phyloP scores from a whole-genome alignment of 148 eudicot species.

The Cornus suecica region DNA sequence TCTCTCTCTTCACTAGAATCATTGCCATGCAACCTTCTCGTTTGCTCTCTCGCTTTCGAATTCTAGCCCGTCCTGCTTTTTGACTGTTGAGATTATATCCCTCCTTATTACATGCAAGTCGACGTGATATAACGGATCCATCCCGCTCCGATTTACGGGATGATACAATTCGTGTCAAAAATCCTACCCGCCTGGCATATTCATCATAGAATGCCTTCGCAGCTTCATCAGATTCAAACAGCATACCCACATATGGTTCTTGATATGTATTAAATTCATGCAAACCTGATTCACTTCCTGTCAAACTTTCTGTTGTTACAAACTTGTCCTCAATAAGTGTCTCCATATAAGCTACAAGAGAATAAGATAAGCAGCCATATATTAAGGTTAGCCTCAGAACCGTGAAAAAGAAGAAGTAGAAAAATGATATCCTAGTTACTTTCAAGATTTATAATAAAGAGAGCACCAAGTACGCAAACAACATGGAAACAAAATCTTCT shows the following conservation, averaged over 20 bases:
- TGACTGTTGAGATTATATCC: constrained; percentile 2
- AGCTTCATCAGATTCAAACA: constrained; percentile 14
- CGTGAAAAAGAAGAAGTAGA: background rate
- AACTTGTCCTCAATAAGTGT: constrained; percentile 11
- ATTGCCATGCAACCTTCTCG: constrained; percentile 16
- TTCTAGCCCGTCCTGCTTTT: background rate
- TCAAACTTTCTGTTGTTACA: constrained; percentile 8
- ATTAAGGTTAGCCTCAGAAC: background rate
- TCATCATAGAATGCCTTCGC: constrained; percentile 14
- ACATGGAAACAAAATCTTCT: background rate
- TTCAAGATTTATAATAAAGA: too few species aligned
- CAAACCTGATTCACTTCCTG: constrained; percentile 7
- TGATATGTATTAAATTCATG: background rate
- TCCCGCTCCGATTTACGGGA: constrained; percentile 14
- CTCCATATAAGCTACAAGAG: constrained; percentile 13
- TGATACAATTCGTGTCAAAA: constrained; percentile 15
- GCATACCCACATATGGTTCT: constrained; percentile 11
- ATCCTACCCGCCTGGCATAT: constrained; percentile 10
- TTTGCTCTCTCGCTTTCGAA: constrained; percentile 17
- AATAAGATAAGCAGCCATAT: background rate
- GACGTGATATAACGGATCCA: constrained; percentile 15
- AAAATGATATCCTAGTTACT: background rate
- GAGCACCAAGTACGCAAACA: background rate
- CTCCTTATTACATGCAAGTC: constrained; percentile 13
- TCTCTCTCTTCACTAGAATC: constrained; percentile 9